Percentiles rank a stretch among this genome's conserved stretches.
These are phyloP conservation scores for Talaromyces adpressus DNA, from an alignment of 495 filamentous ascomycete species.

Conservation along the genomic window DNA sequence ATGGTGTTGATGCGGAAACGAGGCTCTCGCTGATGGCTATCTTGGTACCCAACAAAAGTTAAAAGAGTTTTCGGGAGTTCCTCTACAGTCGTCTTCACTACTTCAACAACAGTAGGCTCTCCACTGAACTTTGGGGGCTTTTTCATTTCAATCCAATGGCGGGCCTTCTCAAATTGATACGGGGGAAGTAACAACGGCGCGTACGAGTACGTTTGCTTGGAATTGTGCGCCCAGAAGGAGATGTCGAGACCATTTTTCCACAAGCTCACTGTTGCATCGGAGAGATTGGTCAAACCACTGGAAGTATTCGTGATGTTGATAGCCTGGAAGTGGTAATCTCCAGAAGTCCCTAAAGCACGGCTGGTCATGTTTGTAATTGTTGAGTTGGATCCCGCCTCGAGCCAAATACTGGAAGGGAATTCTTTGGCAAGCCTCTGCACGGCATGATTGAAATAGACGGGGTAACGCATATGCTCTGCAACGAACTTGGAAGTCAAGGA, in stretches of 20 bases:
- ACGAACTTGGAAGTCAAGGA: conserved; percentile 31
- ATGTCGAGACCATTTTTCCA: conserved; percentile 10
- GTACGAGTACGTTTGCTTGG: conserved; percentile 27
- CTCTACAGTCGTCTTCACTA: not conserved
- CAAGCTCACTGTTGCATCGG: not conserved
- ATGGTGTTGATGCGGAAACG: conserved; percentile 43
- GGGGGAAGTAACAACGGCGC: conserved; percentile 36
- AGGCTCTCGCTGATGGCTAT: conserved; percentile 19
- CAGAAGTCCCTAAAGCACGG: conserved; percentile 22
- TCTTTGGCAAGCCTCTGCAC: conserved; percentile 31
- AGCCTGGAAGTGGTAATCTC: conserved; percentile 25
- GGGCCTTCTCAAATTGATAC: conserved; percentile 45
- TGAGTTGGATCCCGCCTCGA: conserved; percentile 46
- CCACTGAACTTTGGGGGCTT: conserved; percentile 15
- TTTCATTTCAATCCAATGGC: conserved; percentile 35
- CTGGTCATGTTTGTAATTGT: conserved; percentile 38
- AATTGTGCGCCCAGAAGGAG: not conserved
- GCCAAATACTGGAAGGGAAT: conserved; percentile 30
- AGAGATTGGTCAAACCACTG: not conserved
- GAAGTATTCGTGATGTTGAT: not conserved
- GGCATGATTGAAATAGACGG: conserved; percentile 46
- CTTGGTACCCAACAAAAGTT: conserved; percentile 37
- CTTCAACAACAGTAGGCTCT: conserved; percentile 6
- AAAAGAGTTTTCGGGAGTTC: conserved; percentile 12
- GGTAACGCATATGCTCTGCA: conserved; percentile 37